Evolutionary conservation across 148 eudicot genomes (phyloP).

Genomic region (Spergularia bocconei): DNA sequence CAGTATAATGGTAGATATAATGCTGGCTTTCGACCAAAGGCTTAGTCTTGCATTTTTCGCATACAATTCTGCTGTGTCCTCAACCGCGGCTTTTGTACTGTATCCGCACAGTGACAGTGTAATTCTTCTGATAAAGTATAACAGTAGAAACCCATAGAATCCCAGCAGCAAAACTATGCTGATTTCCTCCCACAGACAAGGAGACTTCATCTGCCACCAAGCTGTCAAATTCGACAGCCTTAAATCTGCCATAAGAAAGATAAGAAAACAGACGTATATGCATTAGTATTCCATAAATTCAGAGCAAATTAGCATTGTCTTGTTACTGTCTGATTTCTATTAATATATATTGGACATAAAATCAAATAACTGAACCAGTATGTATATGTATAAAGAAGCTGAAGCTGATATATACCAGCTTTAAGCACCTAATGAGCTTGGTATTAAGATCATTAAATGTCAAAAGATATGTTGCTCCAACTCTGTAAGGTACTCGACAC

Average conservation of each 20-base stretch:
- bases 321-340: neutral
- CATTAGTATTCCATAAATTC: neutral
- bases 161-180: slow-evolving; percentile 51
- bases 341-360: no score
- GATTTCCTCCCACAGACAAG: slow-evolving; percentile 65
- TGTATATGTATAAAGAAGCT: no score
- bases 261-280: neutral
- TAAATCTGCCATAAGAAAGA: slow-evolving; percentile 36
- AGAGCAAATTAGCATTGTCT: neutral
- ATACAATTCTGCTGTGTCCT: slow-evolving; percentile 32
- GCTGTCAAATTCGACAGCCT: slow-evolving; percentile 28
- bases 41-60: slow-evolving; percentile 28
- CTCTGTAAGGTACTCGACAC: no score
- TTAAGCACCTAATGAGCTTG: no score
- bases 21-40: slow-evolving; percentile 44
- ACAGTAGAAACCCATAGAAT: slow-evolving; percentile 45
- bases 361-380: no score
- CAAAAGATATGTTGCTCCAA: no score
- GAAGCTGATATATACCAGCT: no score
- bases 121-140: slow-evolving; percentile 38
- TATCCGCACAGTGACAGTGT: slow-evolving; percentile 33
- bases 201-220: slow-evolving; percentile 48
- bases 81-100: slow-evolving; percentile 31
- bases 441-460: no score
- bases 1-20: slow-evolving; percentile 49